Percentiles rank a stretch among this genome's conserved stretches.
Conservation (phyloP, 2,329 filamentous ascomycete species). For the Epichloe brachyelytri region DNA sequence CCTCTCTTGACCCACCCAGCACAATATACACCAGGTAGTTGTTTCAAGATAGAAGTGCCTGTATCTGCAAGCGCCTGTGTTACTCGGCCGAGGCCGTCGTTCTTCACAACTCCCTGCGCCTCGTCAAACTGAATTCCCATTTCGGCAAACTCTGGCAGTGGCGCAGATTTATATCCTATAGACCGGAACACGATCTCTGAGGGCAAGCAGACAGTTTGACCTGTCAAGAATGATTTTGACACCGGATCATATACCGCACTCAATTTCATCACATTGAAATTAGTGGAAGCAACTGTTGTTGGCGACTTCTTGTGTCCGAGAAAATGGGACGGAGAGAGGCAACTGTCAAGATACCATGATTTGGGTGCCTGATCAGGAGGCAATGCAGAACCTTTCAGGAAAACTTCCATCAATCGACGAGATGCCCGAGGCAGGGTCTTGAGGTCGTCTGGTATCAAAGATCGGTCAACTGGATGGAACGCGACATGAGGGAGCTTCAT, state of each 20-base stretch:
- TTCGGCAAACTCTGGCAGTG: conserved; percentile 60
- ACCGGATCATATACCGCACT: conserved; percentile 40
- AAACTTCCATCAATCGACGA: conserved; percentile 65
- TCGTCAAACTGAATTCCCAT: conserved; percentile 69
- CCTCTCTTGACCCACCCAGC: conserved; percentile 95
- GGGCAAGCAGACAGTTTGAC: conserved; percentile 38
- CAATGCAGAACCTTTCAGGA: conserved; percentile 58
- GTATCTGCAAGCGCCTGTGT: conserved; percentile 18
- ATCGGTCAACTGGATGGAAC: conserved; percentile 55
- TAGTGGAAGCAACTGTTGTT: conserved; percentile 46
- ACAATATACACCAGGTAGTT: conserved; percentile 65
- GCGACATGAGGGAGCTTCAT: conserved; percentile 61
- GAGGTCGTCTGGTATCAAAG: conserved; percentile 54
- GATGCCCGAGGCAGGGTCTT: conserved; percentile 61
- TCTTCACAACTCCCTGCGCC: conserved; percentile 61
- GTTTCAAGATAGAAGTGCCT: conserved; percentile 24
- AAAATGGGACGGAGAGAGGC: conserved; percentile 66
- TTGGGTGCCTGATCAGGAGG: conserved; percentile 37
- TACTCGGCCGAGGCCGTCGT: conserved; percentile 69
- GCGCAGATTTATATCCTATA: conserved; percentile 82
- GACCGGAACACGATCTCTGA: conserved; percentile 74
- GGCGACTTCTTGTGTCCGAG: conserved; percentile 32
- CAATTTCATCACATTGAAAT: conserved; percentile 52
- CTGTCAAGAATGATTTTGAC: conserved; percentile 35
- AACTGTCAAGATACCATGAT: conserved; percentile 76